A percentile compares a stretch with the other conserved stretches of the same genome.
These are phyloP conservation scores for Cystobasidium ongulense DNA, from an alignment of 768 basidiomycete species.

Conservation along the genomic window DNA sequence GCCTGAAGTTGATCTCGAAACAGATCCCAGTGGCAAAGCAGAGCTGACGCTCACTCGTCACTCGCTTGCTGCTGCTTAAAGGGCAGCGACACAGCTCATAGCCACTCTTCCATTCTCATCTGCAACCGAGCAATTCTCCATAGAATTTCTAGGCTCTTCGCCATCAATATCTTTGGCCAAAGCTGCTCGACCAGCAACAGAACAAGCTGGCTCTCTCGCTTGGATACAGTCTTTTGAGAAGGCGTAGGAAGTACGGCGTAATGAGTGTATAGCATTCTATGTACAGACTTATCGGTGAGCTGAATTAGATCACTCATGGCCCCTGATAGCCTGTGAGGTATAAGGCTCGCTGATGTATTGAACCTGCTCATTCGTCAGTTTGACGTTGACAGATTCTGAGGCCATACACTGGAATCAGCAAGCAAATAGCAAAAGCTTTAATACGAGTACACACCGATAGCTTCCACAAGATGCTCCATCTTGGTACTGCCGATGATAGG, in stretches of 20 bases:
- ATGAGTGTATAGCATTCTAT: not conserved
- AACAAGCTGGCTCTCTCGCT: not conserved
- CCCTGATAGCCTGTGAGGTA: constrained; percentile 42
- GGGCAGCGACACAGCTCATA: constrained; percentile 12
- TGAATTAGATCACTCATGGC: not conserved
- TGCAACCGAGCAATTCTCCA: not conserved
- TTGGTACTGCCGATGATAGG: constrained; percentile 37
- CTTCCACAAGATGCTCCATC: constrained; percentile 34
- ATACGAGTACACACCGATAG: constrained; percentile 5
- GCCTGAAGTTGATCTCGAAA: not conserved
- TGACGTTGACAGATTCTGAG: constrained; percentile 49
- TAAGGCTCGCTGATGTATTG: constrained; percentile 57
- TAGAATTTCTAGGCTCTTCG: constrained; percentile 1
- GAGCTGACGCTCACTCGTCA: not conserved
- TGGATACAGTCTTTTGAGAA: constrained; percentile 12
- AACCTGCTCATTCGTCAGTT: constrained; percentile 55
- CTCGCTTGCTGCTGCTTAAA: not conserved
- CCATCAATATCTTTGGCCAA: not conserved
- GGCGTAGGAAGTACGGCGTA: no score
- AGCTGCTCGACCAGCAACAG: not conserved
- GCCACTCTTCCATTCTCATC: constrained; percentile 16
- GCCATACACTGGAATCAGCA: not conserved
- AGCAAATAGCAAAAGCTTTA: not conserved
- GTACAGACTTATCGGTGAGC: not conserved
- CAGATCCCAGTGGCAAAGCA: not conserved